Percentiles rank a stretch among this genome's conserved stretches.
Conservation (phyloP, 108 stramenopile species). For the Nitzschia palea region DNA sequence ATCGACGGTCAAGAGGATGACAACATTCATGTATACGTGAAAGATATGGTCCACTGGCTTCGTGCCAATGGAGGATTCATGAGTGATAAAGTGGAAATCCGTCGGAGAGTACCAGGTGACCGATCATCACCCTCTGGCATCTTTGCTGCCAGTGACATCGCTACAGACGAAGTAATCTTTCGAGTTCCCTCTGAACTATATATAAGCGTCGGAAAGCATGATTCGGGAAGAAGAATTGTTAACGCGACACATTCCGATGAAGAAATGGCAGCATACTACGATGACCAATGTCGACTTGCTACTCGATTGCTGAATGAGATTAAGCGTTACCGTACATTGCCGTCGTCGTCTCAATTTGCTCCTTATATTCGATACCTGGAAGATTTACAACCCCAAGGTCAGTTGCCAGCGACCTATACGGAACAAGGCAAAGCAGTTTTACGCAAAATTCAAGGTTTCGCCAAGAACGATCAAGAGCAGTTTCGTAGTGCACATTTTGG, state of each 20-base stretch:
- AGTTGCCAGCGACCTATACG: constrained; percentile 47
- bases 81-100: constrained; percentile 22
- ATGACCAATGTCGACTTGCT: constrained; percentile 1
- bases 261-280: not conserved
- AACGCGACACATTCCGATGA: not conserved
- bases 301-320: constrained; percentile 3
- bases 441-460: constrained; percentile 23
- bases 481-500: not conserved
- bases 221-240: not conserved
- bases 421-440: constrained; percentile 42
- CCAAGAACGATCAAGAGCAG: not conserved
- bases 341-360: constrained; percentile 18
- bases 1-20: not conserved
- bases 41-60: constrained; percentile 25
- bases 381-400: constrained; percentile 40
- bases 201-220: not conserved
- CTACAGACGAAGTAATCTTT: constrained; percentile 18
- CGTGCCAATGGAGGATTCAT: constrained; percentile 30
- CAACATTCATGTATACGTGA: not conserved
- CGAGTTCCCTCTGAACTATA: constrained; percentile 13
- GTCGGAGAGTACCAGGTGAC: constrained; percentile 16
- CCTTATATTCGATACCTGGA: constrained; percentile 59
- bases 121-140: constrained; percentile 17
- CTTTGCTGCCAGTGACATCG: constrained; percentile 27
- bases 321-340: constrained; percentile 32